phyloP scores from a whole-genome alignment of 371 early-diverging fungal genomes.

The Mortierella sp. region DNA sequence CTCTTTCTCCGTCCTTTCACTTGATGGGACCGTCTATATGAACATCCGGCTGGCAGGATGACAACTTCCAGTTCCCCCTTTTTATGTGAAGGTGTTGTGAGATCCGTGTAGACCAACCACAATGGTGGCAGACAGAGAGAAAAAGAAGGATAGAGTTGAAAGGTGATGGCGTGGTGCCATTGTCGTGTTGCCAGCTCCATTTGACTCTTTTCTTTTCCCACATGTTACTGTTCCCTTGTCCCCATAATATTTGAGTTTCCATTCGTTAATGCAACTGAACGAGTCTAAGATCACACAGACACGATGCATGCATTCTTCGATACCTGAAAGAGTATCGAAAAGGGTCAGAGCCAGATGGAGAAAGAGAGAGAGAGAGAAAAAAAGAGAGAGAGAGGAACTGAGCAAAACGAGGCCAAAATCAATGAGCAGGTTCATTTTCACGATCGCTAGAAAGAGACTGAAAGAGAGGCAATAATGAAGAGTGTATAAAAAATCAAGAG shows the following conservation, averaged over 20 bases:
- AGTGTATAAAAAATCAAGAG: not conserved
- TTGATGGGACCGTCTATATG: not conserved
- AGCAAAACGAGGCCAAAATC: not conserved
- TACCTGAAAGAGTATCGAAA: constrained; percentile 19
- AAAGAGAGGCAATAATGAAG: too few relatives aligned
- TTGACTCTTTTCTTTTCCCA: constrained; percentile 10
- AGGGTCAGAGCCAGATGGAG: constrained; percentile 13
- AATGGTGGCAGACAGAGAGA: not conserved
- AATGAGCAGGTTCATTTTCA: not conserved
- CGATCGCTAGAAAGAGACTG: not conserved
- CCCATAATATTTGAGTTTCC: not conserved
- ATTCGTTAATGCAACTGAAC: not conserved
- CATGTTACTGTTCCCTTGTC: constrained; percentile 1
- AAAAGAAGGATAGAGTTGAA: not conserved
- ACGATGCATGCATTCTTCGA: not conserved
- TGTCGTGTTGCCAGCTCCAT: not conserved
- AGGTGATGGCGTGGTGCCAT: constrained; percentile 19
- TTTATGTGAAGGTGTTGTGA: not conserved
- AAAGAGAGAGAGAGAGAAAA: not conserved
- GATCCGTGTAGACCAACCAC: not conserved
- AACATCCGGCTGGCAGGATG: not conserved
- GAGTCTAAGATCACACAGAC: not conserved
- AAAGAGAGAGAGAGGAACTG: not conserved
- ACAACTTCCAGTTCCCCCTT: not conserved
- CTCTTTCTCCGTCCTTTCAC: not conserved